These are phyloP conservation scores for Penicillium freii DNA, from an alignment of 2,329 filamentous ascomycete species.

Conservation along the genomic window DNA sequence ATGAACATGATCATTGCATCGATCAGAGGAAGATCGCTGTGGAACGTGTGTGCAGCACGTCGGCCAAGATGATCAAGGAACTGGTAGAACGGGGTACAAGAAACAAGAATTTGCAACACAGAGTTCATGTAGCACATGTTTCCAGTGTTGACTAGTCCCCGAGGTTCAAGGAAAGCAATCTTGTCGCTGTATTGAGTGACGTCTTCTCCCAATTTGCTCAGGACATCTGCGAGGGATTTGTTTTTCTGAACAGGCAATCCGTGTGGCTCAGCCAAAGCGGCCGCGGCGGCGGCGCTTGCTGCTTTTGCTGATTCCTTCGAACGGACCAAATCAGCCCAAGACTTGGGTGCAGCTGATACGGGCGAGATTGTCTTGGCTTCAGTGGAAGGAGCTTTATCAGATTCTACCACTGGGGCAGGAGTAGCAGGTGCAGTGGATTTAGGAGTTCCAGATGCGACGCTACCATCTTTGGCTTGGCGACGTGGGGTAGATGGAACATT, in stretches of 20 bases:
- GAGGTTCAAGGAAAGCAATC: slow-evolving; percentile 81
- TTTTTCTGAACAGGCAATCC: slow-evolving; percentile 50
- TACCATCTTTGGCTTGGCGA: slow-evolving; percentile 37
- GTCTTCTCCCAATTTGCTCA: slow-evolving; percentile 69
- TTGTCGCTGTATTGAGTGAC: slow-evolving; percentile 57
- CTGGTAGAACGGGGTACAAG: slow-evolving; percentile 89
- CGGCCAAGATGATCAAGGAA: slow-evolving; percentile 86
- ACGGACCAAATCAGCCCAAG: slow-evolving; percentile 68
- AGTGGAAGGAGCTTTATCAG: neutral
- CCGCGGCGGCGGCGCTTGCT: slow-evolving; percentile 29
- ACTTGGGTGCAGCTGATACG: slow-evolving; percentile 54
- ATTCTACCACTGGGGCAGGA: slow-evolving; percentile 5
- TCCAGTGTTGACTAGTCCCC: slow-evolving; percentile 91
- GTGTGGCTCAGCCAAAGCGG: slow-evolving; percentile 34
- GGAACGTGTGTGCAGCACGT: slow-evolving; percentile 84
- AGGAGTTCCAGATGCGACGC: slow-evolving; percentile 35
- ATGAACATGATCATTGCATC: slow-evolving; percentile 98
- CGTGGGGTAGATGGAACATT: slow-evolving; percentile 37
- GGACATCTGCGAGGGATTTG: slow-evolving; percentile 70
- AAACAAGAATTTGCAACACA: slow-evolving; percentile 92
- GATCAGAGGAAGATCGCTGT: slow-evolving; percentile 87
- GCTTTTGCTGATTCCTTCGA: slow-evolving; percentile 43
- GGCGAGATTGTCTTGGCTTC: slow-evolving; percentile 40
- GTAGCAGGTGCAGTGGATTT: slow-evolving; percentile 27
- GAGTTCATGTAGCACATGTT: slow-evolving; percentile 99